phyloP scores from a whole-genome alignment of 2,329 filamentous ascomycete genomes.

The Stachybotrys elegans region DNA sequence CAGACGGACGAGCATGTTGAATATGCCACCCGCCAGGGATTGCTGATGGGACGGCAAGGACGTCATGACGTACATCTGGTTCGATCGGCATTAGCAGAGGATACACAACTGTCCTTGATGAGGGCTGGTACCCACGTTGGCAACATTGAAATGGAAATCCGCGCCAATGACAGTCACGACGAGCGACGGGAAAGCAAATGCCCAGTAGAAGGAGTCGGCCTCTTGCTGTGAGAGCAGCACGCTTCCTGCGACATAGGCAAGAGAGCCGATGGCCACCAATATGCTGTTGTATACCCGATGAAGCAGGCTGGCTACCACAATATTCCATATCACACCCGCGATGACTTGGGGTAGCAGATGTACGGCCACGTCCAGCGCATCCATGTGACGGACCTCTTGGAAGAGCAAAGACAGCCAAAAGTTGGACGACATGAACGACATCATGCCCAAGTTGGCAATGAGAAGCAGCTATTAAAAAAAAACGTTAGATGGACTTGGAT shows the following conservation, averaged over 20 bases:
- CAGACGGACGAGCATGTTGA: constrained; percentile 61
- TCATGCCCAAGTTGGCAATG: constrained; percentile 54
- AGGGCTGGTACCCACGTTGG: constrained; percentile 45
- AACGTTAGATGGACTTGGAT: constrained; percentile 1
- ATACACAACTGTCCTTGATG: not conserved
- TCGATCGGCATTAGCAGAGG: constrained; percentile 7
- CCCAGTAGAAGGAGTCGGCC: constrained; percentile 56
- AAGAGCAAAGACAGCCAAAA: constrained; percentile 65
- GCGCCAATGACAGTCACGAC: constrained; percentile 59
- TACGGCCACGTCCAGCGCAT: constrained; percentile 54
- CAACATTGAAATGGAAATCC: constrained; percentile 66
- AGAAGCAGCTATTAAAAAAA: constrained; percentile 41
- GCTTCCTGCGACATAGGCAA: constrained; percentile 32
- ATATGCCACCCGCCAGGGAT: constrained; percentile 61
- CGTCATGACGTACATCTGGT: constrained; percentile 64
- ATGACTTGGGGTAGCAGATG: constrained; percentile 62
- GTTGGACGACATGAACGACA: constrained; percentile 53
- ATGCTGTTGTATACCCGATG: constrained; percentile 61
- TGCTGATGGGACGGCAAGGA: constrained; percentile 58
- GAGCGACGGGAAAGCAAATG: constrained; percentile 57
- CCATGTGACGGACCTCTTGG: constrained; percentile 49
- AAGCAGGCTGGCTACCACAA: constrained; percentile 55
- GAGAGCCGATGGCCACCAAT: constrained; percentile 44
- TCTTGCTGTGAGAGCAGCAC: constrained; percentile 54
- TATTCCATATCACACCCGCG: constrained; percentile 57